Percentiles rank a stretch among this genome's conserved stretches.
Conservation (phyloP, 495 filamentous ascomycete species). For the Tetracladium setigerum region DNA sequence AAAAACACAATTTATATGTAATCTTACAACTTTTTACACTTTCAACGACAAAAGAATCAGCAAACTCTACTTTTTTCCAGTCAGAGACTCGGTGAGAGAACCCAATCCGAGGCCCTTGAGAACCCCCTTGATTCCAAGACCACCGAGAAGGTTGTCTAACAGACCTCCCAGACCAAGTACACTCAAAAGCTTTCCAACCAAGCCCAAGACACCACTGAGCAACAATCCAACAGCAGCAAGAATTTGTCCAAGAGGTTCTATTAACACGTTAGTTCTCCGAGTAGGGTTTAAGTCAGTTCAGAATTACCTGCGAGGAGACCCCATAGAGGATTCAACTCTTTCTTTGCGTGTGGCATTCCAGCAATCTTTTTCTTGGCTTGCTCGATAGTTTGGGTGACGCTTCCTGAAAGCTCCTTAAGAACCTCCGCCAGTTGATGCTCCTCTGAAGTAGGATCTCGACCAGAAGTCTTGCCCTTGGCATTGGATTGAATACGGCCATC, state of each 20-base stretch:
- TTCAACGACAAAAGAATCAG: too few species aligned
- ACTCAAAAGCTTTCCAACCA: conserved; percentile 65
- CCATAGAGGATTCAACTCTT: conserved; percentile 86
- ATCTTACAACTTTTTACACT: too few species aligned
- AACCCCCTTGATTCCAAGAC: conserved; percentile 71
- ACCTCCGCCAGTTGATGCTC: conserved; percentile 79
- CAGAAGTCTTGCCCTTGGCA: conserved; percentile 73
- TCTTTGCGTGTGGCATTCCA: conserved; percentile 91
- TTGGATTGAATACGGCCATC: conserved; percentile 80
- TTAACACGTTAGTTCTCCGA: conserved; percentile 7
- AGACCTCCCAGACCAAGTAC: conserved; percentile 81
- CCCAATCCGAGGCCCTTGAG: conserved; percentile 68
- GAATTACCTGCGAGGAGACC: conserved; percentile 48
- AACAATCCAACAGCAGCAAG: conserved; percentile 83
- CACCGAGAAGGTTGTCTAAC: conserved; percentile 70
- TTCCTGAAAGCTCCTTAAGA: conserved; percentile 65
- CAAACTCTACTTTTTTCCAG: conserved; percentile 28
- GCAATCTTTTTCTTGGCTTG: conserved; percentile 77
- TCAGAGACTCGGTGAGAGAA: conserved; percentile 45
- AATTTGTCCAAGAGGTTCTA: conserved; percentile 84
- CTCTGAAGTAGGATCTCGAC: conserved; percentile 78
- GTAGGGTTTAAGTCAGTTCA: neutral
- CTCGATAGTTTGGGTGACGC: conserved; percentile 70
- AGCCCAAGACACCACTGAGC: conserved; percentile 69
- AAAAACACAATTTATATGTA: too few species aligned